These are phyloP conservation scores for Fusarium fujikuroi DNA, from an alignment of 2,329 filamentous ascomycete species.

Conservation along the genomic window DNA sequence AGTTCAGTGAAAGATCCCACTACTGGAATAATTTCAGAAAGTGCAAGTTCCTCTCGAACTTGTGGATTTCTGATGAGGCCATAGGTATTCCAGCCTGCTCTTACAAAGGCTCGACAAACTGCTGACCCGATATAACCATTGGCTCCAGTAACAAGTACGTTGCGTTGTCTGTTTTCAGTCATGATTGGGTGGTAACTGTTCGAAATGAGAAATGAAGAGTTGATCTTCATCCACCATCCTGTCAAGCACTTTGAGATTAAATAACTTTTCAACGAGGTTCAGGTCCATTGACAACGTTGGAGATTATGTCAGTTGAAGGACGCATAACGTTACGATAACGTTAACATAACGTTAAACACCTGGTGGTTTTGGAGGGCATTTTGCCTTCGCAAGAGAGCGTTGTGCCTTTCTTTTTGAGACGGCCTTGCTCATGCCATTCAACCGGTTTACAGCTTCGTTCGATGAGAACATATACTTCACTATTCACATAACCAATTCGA, in stretches of 20 bases:
- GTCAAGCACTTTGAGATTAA: neutral
- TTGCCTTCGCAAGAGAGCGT: neutral
- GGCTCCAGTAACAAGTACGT: conserved; percentile 59
- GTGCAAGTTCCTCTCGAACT: conserved; percentile 44
- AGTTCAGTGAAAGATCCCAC: conserved; percentile 52
- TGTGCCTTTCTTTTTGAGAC: too few species aligned
- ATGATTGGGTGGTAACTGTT: neutral
- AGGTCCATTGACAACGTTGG: neutral
- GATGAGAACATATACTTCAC: neutral
- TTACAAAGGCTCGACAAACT: conserved; percentile 57
- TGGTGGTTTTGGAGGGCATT: too few species aligned
- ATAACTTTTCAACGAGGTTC: neutral
- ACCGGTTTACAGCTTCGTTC: rapidly evolving
- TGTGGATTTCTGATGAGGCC: conserved; percentile 55
- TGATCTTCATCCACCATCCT: neutral
- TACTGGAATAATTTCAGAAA: conserved; percentile 54
- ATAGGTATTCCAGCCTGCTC: conserved; percentile 57
- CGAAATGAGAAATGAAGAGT: neutral
- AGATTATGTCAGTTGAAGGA: conserved; percentile 3
- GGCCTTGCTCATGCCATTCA: rapidly evolving
- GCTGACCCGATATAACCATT: conserved; percentile 61
- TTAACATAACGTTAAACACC: neutral
- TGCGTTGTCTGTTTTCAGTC: conserved; percentile 2
- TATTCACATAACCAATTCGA: too few species aligned
- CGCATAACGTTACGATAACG: conserved; percentile 4